Percentiles rank a stretch among this genome's conserved stretches.
These are phyloP conservation scores for Chlorella sp. DNA, from an alignment of 139 green algal species.

Conservation along the genomic window DNA sequence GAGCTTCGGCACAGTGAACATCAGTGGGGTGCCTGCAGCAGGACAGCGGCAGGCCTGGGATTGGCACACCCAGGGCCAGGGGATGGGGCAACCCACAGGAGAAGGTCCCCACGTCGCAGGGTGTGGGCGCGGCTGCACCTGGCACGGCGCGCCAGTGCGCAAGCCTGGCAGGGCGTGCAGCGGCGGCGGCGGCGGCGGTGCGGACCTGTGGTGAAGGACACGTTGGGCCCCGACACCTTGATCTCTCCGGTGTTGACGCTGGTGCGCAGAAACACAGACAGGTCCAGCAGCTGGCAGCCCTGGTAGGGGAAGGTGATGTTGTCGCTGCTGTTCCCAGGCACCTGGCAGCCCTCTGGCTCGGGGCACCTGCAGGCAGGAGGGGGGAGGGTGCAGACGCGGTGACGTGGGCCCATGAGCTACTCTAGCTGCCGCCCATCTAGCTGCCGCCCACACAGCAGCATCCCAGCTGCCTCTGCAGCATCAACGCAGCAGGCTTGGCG, in stretches of 20 bases:
- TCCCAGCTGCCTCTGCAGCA: too few species aligned
- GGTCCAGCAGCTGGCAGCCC: slow-evolving; percentile 46
- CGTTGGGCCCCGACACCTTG: background rate
- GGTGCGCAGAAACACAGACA: slow-evolving; percentile 25
- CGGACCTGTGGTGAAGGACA: slow-evolving; percentile 34
- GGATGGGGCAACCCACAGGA: background rate
- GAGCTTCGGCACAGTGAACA: slow-evolving; percentile 38
- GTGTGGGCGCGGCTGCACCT: background rate
- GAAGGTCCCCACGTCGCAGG: too few species aligned
- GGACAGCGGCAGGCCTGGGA: background rate
- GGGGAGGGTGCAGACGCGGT: too few species aligned
- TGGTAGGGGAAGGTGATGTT: slow-evolving; percentile 38
- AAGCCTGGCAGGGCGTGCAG: too few species aligned
- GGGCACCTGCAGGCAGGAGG: slow-evolving; percentile 14
- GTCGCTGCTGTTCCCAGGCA: background rate
- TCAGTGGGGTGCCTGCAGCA: slow-evolving; percentile 34
- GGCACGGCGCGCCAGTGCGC: too few species aligned
- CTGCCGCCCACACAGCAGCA: too few species aligned
- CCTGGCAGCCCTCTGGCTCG: slow-evolving; percentile 11
- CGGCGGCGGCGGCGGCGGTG: background rate
- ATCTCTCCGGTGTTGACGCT: slow-evolving; percentile 17
- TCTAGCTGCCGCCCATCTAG: too few species aligned
- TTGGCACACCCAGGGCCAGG: background rate
- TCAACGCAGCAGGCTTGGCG: too few species aligned
- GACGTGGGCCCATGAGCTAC: too few species aligned